phyloP scores from a whole-genome alignment of 2,329 filamentous ascomycete species.

The Scedosporium minutisporum region DNA sequence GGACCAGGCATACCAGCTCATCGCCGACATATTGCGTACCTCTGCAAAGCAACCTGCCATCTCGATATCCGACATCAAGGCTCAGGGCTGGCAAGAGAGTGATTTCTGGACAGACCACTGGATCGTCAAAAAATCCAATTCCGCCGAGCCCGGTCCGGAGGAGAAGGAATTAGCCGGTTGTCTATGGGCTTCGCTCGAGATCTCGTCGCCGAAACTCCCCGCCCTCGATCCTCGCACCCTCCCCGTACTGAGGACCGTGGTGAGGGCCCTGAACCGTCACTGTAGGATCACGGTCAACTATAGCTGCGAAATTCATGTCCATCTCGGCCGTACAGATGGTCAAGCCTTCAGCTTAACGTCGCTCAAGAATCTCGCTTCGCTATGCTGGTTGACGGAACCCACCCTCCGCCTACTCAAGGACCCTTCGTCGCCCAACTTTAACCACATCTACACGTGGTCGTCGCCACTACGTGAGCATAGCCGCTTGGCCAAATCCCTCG shows the following conservation, averaged over 20 bases:
- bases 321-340: conserved; percentile 25
- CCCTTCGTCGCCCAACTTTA: conserved; percentile 25
- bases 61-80: conserved; percentile 17
- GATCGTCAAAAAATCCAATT: conserved; percentile 31
- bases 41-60: conserved; percentile 16
- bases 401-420: conserved; percentile 24
- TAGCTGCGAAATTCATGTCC: conserved; percentile 29
- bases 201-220: conserved; percentile 25
- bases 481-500: conserved; percentile 5
- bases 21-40: conserved; percentile 16
- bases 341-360: conserved; percentile 20
- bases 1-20: conserved; percentile 13
- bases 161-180: conserved; percentile 17
- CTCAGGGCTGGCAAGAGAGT: conserved; percentile 14
- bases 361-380: conserved; percentile 23
- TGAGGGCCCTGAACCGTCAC: conserved; percentile 14
- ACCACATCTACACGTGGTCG: conserved; percentile 28
- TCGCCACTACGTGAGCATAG: conserved; percentile 10
- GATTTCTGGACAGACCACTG: conserved; percentile 26
- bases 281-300: conserved; percentile 23
- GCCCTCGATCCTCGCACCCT: conserved; percentile 14
- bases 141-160: conserved; percentile 20
- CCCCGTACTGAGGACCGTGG: conserved; percentile 14
- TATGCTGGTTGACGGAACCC: conserved; percentile 28
- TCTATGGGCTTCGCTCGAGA: conserved; percentile 24